Evolutionary conservation across 1,284 basidiomycete genomes (phyloP), one percentile per base, ranked within the genome.

Genomic region (Cutaneotrichosporon sp.): DNA sequence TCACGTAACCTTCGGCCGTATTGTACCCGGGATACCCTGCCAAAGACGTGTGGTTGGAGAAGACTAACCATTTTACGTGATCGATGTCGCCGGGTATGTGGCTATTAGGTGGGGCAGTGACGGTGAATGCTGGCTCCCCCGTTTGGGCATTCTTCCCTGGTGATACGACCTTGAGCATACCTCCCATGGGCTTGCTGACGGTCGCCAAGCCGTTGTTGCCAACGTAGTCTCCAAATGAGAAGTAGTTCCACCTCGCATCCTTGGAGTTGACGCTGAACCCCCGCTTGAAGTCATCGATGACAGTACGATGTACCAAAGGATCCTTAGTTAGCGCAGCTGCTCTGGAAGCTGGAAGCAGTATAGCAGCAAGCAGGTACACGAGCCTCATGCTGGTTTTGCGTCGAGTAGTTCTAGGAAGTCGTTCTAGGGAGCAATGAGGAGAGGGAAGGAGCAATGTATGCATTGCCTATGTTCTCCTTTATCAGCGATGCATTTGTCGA

Each of bases 11-110:
- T 3, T 20, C 22, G 5, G n/a, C 32, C 8, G 49, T 51, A 46
- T 53, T 46, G n/a, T 17, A 49, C 3, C 52, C 52, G 0, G 52
- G 39, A n/a, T 39, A 49, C 8, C 52, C 52, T 3, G 33, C 17
- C 3, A 27, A 26, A 10, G 46, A 44, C 8, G 47, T 33, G 26
- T 12, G 25, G 27, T 44, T 45, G 16, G 41, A 26, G 12, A 25
- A 38, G 19, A 31, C 41, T n/a, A 53, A 42, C 46, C 46, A 53
- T 42, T 53, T 53, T 26, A 48, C 41, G 16, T 49, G 52, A 17
- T 53, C 52, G 19, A 53, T 31, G 42, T 53, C 52, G 12, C 51
- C 41, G 0, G 33, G 39, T 8, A 42, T 17, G 11, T 22, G 5
- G 12, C 16, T 31, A 10, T 34, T n/a, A 3, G 41, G 43, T 8